Evolutionary conservation across 345 rosid species (phyloP), one percentile per base, ranked within the genome.

Genomic region (Gossypium mustelinum): DNA sequence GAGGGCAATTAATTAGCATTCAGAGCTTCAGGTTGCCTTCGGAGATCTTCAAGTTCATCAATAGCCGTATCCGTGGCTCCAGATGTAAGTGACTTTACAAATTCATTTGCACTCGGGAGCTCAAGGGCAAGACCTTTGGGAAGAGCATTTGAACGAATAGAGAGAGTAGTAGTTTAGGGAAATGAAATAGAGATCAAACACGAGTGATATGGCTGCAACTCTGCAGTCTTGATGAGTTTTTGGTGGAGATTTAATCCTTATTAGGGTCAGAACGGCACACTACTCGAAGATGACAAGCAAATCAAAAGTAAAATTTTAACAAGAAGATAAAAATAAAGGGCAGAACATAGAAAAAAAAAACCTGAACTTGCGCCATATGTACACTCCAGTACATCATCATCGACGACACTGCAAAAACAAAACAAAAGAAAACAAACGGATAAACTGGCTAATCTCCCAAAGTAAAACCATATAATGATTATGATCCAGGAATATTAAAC

Each of bases 51-150:
- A n/a, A 95, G 93, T 83, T 90, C 96, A 80, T 87, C 91, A 7
- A 75, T 58, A 12, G 84, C 77, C 34, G 89, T 50, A 64, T 85
- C 86, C 12, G 84, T 60, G 70, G 84, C 47, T 75, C 73, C 89
- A 51, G 85, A 72, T 34, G 80, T 75, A n/a, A 83, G 79, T 65
- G 25, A 8, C 73, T 85, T 84, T 59, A 82, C 81, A 74, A 79
- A 86, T 75, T 83, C 86, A 73, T 89, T 98, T 1, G 99, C 94
- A 18, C 52, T 84, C 61, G 98, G 98, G 48, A 93, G 97, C 87
- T 95, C 98, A 8, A 70, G 91, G 10, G 88, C 81, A 54, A 93
- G 93, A 79, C 99, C 99, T 80, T 90, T 93, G 0, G 99, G 99
- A 75, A 93, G 90, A 74, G 84, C 74, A 80, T 79, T 98, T 91